Base-by-base conservation (phyloP, 768 basidiomycete genomes). In the Kwoniella heveanensis region DNA sequence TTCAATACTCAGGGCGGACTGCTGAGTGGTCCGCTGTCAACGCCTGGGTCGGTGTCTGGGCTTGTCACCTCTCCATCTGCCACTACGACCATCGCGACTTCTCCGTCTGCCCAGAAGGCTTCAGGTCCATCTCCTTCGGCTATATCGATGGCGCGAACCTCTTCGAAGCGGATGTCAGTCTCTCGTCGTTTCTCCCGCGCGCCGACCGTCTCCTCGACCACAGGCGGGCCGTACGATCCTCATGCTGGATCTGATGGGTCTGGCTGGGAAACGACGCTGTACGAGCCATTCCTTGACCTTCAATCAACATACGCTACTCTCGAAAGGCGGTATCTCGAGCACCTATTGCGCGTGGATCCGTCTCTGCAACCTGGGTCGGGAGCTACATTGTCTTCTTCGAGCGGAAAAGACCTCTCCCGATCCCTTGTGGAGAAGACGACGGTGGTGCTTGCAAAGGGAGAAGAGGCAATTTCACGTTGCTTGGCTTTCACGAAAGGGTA, bases 241-340 rank as follows among this genome's bases (percentile, higher is more conserved):
- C 19, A 15, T 5, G 39, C 65, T 17, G 39, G 39, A 7, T 32
- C 50, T 7, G 50, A 51, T 27, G 56, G 53, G 22, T 36, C 62
- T 22, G 58, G 66, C 21, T 98, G 96, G 96, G 92, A 97, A 72
- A 88, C 88, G 59, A 88, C 89, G 54, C 82, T 99, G 17, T 96
- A 93, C 77, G 92, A 94, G 76, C 92, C 95, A 1, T 98, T 97
- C 82, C 84, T 95, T 25, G 90, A 94, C 71, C 88, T 89, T 65
- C 95, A 98, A 71, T 83, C 86, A 19, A 89, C 94, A 59, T 97
- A 97, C 78, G 85, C 86, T 0, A 81, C 83, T 1, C 83, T 96
- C 32, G 96, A 99, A 79, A 83, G 85, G 36, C 85, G 87, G 7
- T 84, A 86, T 54, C 81, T 98, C 58, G 85, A 66, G 9, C 60